phyloP scores from a whole-genome alignment of 371 early-diverging fungal genomes.

The Mortierella sp. region DNA sequence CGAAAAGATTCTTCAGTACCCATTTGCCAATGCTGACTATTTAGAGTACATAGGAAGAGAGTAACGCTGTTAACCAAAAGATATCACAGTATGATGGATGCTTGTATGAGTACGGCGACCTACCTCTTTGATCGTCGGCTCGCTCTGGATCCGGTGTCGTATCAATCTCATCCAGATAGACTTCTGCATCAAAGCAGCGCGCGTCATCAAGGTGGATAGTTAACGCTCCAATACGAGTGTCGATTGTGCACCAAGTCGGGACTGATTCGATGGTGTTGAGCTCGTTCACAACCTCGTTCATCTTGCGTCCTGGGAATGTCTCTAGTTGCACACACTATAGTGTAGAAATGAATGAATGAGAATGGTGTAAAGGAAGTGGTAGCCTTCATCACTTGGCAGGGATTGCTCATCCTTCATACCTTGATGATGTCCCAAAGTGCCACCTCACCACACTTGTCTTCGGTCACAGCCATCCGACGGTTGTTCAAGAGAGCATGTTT shows the following conservation, averaged over 20 bases:
- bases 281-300: conserved; percentile 71
- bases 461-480: conserved; percentile 87
- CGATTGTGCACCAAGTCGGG: conserved; percentile 92
- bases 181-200: conserved; percentile 84
- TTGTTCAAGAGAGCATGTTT: conserved; percentile 81
- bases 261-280: conserved; percentile 82
- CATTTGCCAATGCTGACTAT: conserved; percentile 87
- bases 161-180: conserved; percentile 82
- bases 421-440: conserved; percentile 91
- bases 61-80: neutral
- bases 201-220: conserved; percentile 88
- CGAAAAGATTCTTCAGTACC: conserved; percentile 81
- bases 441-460: conserved; percentile 84
- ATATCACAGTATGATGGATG: neutral
- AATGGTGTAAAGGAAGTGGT: too few species aligned
- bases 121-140: conserved; percentile 80
- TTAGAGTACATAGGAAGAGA: neutral
- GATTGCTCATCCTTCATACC: too few species aligned
- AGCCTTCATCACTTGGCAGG: too few species aligned
- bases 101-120: neutral
- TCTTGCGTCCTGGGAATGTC: conserved; percentile 65
- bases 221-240: conserved; percentile 88
- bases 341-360: neutral
- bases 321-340: conserved; percentile 66
- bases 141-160: conserved; percentile 57